A percentile compares a stretch with the other conserved stretches of the same genome.
These are phyloP conservation scores for Hypsizygus marmoreus DNA, from an alignment of 768 basidiomycete species.

Conservation along the genomic window DNA sequence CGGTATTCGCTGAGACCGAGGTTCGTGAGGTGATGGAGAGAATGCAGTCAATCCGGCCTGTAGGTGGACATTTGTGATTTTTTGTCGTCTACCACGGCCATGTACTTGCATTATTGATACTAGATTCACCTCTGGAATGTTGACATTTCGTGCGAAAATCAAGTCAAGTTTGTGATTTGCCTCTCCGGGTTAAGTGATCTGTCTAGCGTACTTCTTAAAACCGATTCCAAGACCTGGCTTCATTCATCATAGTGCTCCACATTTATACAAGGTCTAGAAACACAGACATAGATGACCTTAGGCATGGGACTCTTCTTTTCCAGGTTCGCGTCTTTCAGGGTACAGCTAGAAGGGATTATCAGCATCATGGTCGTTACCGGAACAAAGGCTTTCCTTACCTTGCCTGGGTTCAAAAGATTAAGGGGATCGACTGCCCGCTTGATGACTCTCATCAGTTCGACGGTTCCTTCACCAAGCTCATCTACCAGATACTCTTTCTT, in stretches of 20 bases:
- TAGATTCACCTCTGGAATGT: too few relatives aligned
- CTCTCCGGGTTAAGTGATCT: too few relatives aligned
- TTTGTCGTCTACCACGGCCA: too few relatives aligned
- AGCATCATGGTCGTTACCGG: neutral
- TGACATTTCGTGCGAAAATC: too few relatives aligned
- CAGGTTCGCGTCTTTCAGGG: slow-evolving; percentile 21
- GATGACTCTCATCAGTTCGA: slow-evolving; percentile 84
- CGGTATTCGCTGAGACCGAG: slow-evolving; percentile 72
- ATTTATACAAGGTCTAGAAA: too few relatives aligned
- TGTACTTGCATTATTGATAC: too few relatives aligned
- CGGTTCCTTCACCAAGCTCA: slow-evolving; percentile 84
- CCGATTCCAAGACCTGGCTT: too few relatives aligned
- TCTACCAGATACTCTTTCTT: slow-evolving; percentile 80
- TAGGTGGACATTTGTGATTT: too few relatives aligned
- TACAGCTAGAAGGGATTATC: slow-evolving; percentile 27
- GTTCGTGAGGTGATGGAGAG: slow-evolving; percentile 74
- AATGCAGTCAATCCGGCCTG: slow-evolving; percentile 57
- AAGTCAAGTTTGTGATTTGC: too few relatives aligned
- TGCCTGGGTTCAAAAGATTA: slow-evolving; percentile 86
- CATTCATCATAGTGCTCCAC: too few relatives aligned
- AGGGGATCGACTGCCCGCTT: slow-evolving; percentile 80
- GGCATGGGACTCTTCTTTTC: slow-evolving; percentile 9
- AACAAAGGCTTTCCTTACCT: slow-evolving; percentile 36
- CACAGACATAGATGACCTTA: too few relatives aligned
- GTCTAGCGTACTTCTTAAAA: slow-evolving; percentile 5